Conservation (phyloP, 2,329 filamentous ascomycete species). For the Penicillium sp. region DNA sequence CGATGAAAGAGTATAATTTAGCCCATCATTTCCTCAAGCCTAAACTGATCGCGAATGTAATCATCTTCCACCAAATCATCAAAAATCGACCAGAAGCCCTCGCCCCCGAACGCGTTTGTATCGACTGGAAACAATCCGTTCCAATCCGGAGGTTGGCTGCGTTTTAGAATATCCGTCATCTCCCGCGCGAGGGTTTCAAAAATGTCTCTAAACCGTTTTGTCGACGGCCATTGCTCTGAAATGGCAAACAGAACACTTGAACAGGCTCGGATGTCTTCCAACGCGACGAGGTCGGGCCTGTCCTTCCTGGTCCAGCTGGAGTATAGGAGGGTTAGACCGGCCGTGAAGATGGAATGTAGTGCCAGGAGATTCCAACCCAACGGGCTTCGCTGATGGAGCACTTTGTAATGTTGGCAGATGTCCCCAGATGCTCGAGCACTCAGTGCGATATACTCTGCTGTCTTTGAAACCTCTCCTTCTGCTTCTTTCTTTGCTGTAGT, state of each 20-base stretch:
- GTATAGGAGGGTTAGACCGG: neutral
- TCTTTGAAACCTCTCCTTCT: neutral
- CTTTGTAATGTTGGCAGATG: conserved; percentile 1
- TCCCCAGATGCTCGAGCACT: neutral
- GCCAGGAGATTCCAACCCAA: neutral
- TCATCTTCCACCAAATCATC: neutral
- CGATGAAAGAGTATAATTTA: neutral
- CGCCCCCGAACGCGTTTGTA: neutral
- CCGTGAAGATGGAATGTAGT: neutral
- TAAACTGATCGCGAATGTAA: neutral
- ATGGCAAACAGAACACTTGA: neutral
- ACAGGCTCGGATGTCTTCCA: neutral
- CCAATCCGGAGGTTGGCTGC: neutral
- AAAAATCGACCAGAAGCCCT: neutral
- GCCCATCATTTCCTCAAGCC: neutral
- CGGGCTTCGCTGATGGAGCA: neutral
- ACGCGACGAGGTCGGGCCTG: neutral
- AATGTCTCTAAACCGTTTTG: neutral
- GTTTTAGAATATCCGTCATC: neutral
- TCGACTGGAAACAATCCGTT: neutral
- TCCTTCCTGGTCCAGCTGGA: neutral
- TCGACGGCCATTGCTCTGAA: neutral
- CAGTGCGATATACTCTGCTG: neutral
- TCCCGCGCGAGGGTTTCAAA: neutral
- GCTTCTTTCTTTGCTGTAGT: neutral